Evolutionary conservation across 805 yeast species (phyloP), one percentile per base, ranked within the genome.

Genomic region (Wickerhamomyces silvicola): DNA sequence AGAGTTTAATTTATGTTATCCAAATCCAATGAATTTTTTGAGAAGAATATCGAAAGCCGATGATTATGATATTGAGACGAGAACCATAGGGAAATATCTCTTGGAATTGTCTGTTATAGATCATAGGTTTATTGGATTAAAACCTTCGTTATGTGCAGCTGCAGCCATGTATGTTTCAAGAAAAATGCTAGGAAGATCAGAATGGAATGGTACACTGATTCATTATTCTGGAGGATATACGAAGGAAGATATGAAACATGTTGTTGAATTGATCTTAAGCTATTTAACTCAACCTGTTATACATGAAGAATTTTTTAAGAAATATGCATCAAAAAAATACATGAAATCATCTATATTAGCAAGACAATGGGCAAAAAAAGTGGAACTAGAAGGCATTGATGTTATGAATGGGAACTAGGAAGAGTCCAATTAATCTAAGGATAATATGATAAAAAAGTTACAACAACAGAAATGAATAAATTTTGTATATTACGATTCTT

Each of bases 171-270:
- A 72, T 56, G 68, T 85, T 31, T 77, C 95, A 6, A 70, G 95
- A 47, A 68, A 70, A 45, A 80, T 86, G 58, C 62, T 79, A 26
- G 79, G 79, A 12, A 75, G 66, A 33, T 57, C 66, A 2, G 77
- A 75, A 23, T 88, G 97, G 97, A 78, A 79, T 53, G 82, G 81
- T 7, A 88, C 87, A 54, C 66, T 90, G 44, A 75, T 81, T 27
- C 95, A 87, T 54, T 92, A 90, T 57, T 77, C 90, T 22, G 97
- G 97, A 11, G 97, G 94, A 8, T 87, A 85, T 59, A 72, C 78
- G 13, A 81, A 77, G 39, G 70, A 67, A 18, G 87, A 82, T 47
- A 62, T 92, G 62, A 70, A 69, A 43, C 81, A 80, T 19, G 78
- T 83, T 36, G 72, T 84, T 37, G 77, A 75, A 40, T 69, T 81